phyloP scores from a whole-genome alignment of 768 basidiomycete genomes.

The Naganishia antarctica region DNA sequence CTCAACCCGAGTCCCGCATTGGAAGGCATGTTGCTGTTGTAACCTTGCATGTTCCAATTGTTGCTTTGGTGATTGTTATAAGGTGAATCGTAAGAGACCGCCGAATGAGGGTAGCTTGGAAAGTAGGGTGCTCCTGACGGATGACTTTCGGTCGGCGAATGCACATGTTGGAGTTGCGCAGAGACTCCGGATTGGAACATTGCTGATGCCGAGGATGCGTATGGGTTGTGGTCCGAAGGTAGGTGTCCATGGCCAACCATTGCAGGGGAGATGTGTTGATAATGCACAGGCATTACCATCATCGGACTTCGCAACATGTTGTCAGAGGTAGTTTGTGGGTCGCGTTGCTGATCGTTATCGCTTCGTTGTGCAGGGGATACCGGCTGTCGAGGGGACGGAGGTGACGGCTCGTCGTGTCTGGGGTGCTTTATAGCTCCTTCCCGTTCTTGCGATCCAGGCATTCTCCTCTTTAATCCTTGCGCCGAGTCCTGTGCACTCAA shows the following conservation, averaged over 20 bases:
- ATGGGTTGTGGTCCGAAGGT: conserved; percentile 5
- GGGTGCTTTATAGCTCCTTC: neutral
- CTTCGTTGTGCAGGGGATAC: neutral
- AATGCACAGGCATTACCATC: conserved; percentile 15
- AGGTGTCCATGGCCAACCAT: conserved; percentile 11
- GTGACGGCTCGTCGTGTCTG: neutral
- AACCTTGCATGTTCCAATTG: conserved; percentile 20
- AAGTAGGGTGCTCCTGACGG: conserved; percentile 5
- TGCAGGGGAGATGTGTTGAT: conserved; percentile 16
- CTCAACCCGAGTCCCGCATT: conserved; percentile 1
- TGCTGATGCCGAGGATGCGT: conserved; percentile 15
- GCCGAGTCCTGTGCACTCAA: conserved; percentile 2
- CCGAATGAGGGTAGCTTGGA: conserved; percentile 2
- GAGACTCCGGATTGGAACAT: conserved; percentile 16
- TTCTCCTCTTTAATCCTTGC: conserved; percentile 16
- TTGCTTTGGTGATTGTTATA: conserved; percentile 10
- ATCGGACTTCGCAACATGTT: conserved; percentile 20
- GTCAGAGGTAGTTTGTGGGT: neutral
- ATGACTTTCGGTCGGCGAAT: neutral
- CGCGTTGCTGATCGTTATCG: conserved; percentile 11
- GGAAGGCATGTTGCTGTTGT: conserved; percentile 14
- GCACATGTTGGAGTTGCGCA: neutral
- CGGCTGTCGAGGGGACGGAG: neutral
- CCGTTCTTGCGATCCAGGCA: conserved; percentile 4
- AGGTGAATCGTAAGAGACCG: conserved; percentile 14